Evolutionary conservation across 352 stramenopile species (phyloP).

Genomic region (Pythium coloratum): DNA sequence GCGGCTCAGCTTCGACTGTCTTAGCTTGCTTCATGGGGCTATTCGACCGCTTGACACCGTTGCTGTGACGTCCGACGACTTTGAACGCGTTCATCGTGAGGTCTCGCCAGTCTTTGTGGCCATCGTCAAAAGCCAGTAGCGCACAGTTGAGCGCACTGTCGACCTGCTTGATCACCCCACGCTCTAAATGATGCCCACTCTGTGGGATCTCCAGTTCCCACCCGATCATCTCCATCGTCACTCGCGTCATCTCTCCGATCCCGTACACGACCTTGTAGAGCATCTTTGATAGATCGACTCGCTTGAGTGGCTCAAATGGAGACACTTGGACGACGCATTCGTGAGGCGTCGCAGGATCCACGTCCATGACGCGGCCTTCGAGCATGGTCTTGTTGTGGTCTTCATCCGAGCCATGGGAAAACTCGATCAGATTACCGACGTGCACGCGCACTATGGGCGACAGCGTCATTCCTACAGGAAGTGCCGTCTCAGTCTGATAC

Average conservation of each 20-base stretch:
- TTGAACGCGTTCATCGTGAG: constrained; percentile 47
- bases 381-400: constrained; percentile 7
- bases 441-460: background rate
- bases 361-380: constrained; percentile 37
- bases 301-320: constrained; percentile 40
- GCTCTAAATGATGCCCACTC: constrained; percentile 7
- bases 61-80: constrained; percentile 19
- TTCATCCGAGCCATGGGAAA: constrained; percentile 19
- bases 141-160: constrained; percentile 57
- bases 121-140: constrained; percentile 43
- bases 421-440: constrained; percentile 53
- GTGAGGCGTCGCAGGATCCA: constrained; percentile 19
- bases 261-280: constrained; percentile 53
- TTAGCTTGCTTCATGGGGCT: background rate
- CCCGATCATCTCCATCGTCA: constrained; percentile 40
- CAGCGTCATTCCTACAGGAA: background rate
- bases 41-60: background rate
- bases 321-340: constrained; percentile 45
- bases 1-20: background rate
- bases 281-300: constrained; percentile 30
- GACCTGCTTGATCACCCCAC: constrained; percentile 47
- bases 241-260: constrained; percentile 33
- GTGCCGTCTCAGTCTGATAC: background rate
- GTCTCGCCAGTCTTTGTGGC: constrained; percentile 57
- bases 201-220: constrained; percentile 46